phyloP scores from a whole-genome alignment of 1,284 basidiomycete species.

The Ustilago lituana region DNA sequence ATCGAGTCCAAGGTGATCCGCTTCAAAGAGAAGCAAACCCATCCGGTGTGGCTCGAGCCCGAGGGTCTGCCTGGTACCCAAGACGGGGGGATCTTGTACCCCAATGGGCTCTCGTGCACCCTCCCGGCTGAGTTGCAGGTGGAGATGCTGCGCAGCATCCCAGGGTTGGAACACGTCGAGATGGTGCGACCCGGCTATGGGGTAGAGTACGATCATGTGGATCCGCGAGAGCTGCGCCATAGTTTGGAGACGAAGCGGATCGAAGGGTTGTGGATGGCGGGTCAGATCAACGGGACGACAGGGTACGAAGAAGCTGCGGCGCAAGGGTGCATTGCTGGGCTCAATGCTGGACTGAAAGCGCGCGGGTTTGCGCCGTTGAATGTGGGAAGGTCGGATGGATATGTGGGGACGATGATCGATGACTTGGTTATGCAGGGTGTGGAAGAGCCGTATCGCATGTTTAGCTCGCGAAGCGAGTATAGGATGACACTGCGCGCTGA shows the following conservation, averaged over 20 bases:
- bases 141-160: conserved; percentile 80
- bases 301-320: conserved; percentile 92
- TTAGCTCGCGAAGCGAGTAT: conserved; percentile 88
- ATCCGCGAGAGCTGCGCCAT: conserved; percentile 79
- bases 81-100: conserved; percentile 79
- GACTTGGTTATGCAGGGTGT: conserved; percentile 86
- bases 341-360: conserved; percentile 82
- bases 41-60: conserved; percentile 87
- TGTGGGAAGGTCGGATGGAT: conserved; percentile 82
- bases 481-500: conserved; percentile 85
- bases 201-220: conserved; percentile 91
- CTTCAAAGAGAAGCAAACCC: conserved; percentile 76
- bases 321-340: conserved; percentile 83
- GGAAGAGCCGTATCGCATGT: conserved; percentile 92
- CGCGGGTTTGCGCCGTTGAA: conserved; percentile 73
- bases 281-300: conserved; percentile 74
- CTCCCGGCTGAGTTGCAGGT: conserved; percentile 84
- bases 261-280: conserved; percentile 63
- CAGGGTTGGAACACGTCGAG: conserved; percentile 82
- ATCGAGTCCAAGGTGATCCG: conserved; percentile 85
- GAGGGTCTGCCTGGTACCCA: conserved; percentile 85
- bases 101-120: conserved; percentile 86
- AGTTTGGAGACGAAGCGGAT: conserved; percentile 87
- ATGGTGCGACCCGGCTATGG: conserved; percentile 87
- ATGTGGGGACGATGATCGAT: conserved; percentile 87